These are phyloP conservation scores for Aspergillus chevalieri DNA, from an alignment of 2,329 filamentous ascomycete species.

Conservation along the genomic window DNA sequence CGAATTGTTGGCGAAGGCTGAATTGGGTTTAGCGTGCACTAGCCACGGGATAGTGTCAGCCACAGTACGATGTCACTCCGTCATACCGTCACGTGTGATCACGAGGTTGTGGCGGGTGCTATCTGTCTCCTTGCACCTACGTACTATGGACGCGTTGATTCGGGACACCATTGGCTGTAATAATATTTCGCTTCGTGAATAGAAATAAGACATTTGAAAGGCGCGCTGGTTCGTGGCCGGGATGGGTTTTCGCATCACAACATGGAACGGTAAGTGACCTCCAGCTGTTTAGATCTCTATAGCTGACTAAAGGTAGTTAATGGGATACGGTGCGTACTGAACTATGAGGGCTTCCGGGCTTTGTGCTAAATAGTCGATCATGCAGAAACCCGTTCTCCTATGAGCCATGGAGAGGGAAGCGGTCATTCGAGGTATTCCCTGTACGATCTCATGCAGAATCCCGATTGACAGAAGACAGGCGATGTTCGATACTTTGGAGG, in stretches of 20 bases:
- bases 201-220: background rate
- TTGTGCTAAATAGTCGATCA: background rate
- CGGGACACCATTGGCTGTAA: background rate
- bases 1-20: constrained; percentile 10
- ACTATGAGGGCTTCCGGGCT: background rate
- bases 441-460: background rate
- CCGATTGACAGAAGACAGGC: constrained; percentile 43
- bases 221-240: constrained; percentile 17
- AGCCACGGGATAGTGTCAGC: constrained; percentile 14
- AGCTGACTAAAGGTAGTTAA: constrained; percentile 55
- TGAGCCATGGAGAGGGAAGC: constrained; percentile 69
- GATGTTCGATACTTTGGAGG: constrained; percentile 91
- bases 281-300: background rate
- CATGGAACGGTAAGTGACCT: constrained; percentile 66
- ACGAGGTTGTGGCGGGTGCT: background rate
- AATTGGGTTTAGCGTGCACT: constrained; percentile 18
- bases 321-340: constrained; percentile 59
- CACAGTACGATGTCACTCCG: constrained; percentile 19
- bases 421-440: constrained; percentile 57
- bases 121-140: background rate
- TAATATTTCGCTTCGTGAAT: background rate
- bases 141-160: background rate
- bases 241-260: constrained; percentile 75
- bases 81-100: constrained; percentile 13
- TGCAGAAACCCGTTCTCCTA: constrained; percentile 74